Evolutionary conservation across 208 protist species (phyloP).

Genomic region (Acanthamoeba lenticulata): DNA sequence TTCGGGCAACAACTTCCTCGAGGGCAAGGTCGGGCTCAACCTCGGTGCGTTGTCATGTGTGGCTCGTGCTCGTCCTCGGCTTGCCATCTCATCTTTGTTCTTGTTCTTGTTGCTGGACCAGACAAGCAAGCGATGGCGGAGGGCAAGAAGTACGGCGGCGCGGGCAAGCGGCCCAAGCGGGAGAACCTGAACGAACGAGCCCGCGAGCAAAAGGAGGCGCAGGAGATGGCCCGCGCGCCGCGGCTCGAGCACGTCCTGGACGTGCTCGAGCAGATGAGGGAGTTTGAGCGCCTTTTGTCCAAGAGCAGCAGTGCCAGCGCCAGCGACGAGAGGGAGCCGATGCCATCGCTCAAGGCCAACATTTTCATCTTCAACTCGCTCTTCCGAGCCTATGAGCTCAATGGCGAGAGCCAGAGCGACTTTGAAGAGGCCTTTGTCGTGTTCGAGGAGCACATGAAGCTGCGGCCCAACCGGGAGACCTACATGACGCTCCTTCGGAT

Average conservation of each 20-base stretch:
- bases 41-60: background rate
- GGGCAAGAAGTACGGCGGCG: conserved; percentile 6
- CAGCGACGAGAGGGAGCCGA: background rate
- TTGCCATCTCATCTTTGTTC: no score
- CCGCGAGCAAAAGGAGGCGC: background rate
- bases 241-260: conserved; percentile 44
- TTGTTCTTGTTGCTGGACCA: no score
- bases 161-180: background rate
- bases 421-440: conserved; percentile 36
- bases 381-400: conserved; percentile 29
- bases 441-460: background rate
- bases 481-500: conserved; percentile 43
- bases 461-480: background rate
- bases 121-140: conserved; percentile 30
- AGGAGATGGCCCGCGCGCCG: background rate
- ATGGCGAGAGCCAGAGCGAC: conserved; percentile 35
- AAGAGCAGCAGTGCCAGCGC: no score
- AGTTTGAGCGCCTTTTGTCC: background rate
- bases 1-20: background rate
- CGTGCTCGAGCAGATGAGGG: conserved; percentile 37
- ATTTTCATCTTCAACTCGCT: conserved; percentile 34
- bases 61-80: no score
- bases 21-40: conserved; percentile 14
- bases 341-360: conserved; percentile 16
- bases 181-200: background rate